Conservation (phyloP, 257 asterid genomes). For the Eucommia ulmoides region DNA sequence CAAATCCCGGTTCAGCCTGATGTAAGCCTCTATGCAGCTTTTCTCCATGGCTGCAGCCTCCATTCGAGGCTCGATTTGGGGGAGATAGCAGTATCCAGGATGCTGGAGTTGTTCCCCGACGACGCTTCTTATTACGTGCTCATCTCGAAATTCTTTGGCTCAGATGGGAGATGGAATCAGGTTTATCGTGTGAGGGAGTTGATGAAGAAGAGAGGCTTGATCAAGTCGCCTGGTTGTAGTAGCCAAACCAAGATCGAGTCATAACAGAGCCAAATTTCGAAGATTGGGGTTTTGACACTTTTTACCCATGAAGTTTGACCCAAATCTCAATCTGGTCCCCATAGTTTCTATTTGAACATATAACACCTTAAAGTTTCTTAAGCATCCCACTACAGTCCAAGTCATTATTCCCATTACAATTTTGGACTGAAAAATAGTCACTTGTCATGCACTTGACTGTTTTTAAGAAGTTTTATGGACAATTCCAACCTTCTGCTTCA, state of each 20-base stretch:
- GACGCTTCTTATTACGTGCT: constrained; percentile 40
- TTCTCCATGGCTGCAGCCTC: constrained; percentile 39
- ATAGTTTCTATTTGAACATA: too few relatives aligned
- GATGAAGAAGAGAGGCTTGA: constrained; percentile 32
- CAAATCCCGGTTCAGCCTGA: constrained; percentile 35
- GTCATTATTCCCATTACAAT: too few relatives aligned
- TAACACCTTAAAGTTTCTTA: too few relatives aligned
- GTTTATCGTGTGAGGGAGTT: constrained; percentile 25
- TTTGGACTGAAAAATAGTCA: too few relatives aligned
- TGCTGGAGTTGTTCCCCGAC: constrained; percentile 30
- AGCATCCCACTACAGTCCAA: too few relatives aligned
- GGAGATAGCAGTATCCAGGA: constrained; percentile 35
- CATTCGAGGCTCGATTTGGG: constrained; percentile 42
- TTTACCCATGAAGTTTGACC: too few relatives aligned
- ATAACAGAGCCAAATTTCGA: background rate
- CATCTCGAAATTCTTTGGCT: constrained; percentile 35
- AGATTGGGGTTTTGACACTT: too few relatives aligned
- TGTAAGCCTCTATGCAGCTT: constrained; percentile 30
- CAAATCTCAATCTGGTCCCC: too few relatives aligned
- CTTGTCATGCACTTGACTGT: too few relatives aligned
- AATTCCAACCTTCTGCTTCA: too few relatives aligned
- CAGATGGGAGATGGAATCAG: constrained; percentile 34
- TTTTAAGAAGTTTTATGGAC: too few relatives aligned
- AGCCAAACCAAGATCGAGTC: constrained; percentile 17
- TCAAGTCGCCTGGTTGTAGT: constrained; percentile 34